A percentile compares a stretch with the other conserved stretches of the same genome.
phyloP scores from a whole-genome alignment of 2,329 filamentous ascomycete species.

The Elsinoe batatas region DNA sequence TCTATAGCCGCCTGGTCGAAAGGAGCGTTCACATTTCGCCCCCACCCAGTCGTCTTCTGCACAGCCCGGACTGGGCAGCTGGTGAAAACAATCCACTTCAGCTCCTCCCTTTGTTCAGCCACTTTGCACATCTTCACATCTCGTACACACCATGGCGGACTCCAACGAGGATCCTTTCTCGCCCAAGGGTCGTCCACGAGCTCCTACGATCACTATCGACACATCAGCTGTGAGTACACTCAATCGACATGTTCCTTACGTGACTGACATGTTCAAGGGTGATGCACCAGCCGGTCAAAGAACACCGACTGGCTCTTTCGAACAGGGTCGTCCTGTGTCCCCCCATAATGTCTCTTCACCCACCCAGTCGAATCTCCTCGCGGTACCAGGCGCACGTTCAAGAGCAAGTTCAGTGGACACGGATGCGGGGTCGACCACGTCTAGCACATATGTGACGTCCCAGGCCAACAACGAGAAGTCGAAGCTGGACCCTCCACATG shows the following conservation, averaged over 20 bases:
- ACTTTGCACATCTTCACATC: not conserved
- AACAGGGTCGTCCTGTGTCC: conserved; percentile 52
- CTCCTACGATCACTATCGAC: conserved; percentile 45
- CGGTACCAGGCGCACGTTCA: conserved; percentile 53
- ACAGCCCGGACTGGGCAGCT: not conserved
- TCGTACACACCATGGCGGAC: conserved; percentile 8
- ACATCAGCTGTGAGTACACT: conserved; percentile 39
- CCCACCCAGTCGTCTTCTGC: not conserved
- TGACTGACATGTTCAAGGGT: conserved; percentile 9
- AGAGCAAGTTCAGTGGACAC: conserved; percentile 59
- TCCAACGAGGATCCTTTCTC: conserved; percentile 4
- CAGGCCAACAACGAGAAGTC: conserved; percentile 19
- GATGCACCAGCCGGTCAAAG: conserved; percentile 16
- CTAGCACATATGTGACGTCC: conserved; percentile 47
- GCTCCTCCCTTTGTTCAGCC: not conserved
- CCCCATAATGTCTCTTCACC: conserved; percentile 60
- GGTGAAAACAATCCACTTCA: not conserved
- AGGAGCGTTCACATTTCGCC: conserved; percentile 1
- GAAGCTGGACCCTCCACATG: conserved; percentile 29
- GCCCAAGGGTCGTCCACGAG: conserved; percentile 22
- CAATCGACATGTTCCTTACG: not conserved
- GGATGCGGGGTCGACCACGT: conserved; percentile 44
- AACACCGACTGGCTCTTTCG: conserved; percentile 46
- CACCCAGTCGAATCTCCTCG: conserved; percentile 49
- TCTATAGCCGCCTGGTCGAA: not conserved